phyloP scores from a whole-genome alignment of 805 yeast genomes.

The Candida nitratophila region DNA sequence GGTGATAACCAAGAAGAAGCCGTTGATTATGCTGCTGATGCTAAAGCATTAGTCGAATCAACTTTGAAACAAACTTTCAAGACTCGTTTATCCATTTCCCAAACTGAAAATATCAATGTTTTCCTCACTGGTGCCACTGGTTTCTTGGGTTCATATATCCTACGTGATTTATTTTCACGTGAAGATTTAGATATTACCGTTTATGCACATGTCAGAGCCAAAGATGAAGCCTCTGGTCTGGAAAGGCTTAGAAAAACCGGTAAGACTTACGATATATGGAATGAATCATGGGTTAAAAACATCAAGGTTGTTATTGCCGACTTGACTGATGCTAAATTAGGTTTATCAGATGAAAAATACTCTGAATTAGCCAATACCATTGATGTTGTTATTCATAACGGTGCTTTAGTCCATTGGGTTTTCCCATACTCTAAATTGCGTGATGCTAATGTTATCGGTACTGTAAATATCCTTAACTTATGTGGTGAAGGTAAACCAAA shows the following conservation, averaged over 20 bases:
- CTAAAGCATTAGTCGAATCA: slow-evolving; percentile 39
- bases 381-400: slow-evolving; percentile 89
- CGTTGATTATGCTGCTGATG: slow-evolving; percentile 66
- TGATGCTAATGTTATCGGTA: slow-evolving; percentile 87
- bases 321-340: slow-evolving; percentile 66
- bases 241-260: slow-evolving; percentile 73
- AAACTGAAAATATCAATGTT: slow-evolving; percentile 31
- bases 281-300: slow-evolving; percentile 45
- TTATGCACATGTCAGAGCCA: slow-evolving; percentile 89
- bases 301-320: slow-evolving; percentile 80
- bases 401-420: slow-evolving; percentile 98
- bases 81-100: slow-evolving; percentile 27
- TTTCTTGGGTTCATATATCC: slow-evolving; percentile 84
- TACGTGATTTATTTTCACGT: slow-evolving; percentile 68
- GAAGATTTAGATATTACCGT: slow-evolving; percentile 44
- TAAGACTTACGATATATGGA: slow-evolving; percentile 76
- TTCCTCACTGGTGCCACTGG: slow-evolving; percentile 97
- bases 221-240: slow-evolving; percentile 57
- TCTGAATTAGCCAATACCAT: slow-evolving; percentile 42
- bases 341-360: slow-evolving; percentile 57
- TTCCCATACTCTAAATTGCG: slow-evolving; percentile 87
- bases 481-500: slow-evolving; percentile 80
- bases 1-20: slow-evolving; percentile 12
- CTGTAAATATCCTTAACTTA: slow-evolving; percentile 74
- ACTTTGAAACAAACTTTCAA: slow-evolving; percentile 38